A percentile compares a stretch with the other conserved stretches of the same genome.
Evolutionary conservation across 371 early-diverging fungal species (phyloP).

Genomic region (Mucor piriformis): DNA sequence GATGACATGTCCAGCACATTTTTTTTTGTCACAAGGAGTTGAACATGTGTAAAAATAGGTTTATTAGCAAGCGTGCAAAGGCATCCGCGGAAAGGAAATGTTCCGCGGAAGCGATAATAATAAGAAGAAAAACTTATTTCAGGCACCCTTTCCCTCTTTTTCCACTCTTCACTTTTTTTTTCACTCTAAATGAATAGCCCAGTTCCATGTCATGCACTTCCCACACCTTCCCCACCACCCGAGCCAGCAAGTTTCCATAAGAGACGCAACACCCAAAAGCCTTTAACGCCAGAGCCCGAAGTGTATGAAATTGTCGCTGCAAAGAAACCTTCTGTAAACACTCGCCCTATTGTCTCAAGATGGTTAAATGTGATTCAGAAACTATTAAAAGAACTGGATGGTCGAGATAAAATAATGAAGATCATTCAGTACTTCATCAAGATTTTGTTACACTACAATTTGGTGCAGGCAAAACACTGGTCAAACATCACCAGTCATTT

Average conservation of each 20-base stretch:
- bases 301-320: background rate
- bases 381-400: conserved; percentile 61
- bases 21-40: too few relatives aligned
- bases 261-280: background rate
- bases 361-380: conserved; percentile 18
- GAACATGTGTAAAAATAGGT: background rate
- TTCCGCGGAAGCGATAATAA: background rate
- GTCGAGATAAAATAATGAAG: conserved; percentile 86
- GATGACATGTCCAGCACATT: too few relatives aligned
- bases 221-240: conserved; percentile 23
- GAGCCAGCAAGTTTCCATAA: conserved; percentile 2
- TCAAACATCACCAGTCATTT: conserved; percentile 66
- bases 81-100: background rate
- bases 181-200: background rate
- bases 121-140: background rate
- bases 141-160: conserved; percentile 1
- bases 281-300: conserved; percentile 4
- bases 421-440: conserved; percentile 78
- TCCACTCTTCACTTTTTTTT: background rate
- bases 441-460: conserved; percentile 55
- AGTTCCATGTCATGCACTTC: conserved; percentile 1
- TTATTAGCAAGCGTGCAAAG: background rate
- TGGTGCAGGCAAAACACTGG: conserved; percentile 45
- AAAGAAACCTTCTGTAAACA: background rate
- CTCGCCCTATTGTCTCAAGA: background rate